Base-by-base conservation (phyloP, 2,329 filamentous ascomycete genomes). In the Blumeria hordei region DNA sequence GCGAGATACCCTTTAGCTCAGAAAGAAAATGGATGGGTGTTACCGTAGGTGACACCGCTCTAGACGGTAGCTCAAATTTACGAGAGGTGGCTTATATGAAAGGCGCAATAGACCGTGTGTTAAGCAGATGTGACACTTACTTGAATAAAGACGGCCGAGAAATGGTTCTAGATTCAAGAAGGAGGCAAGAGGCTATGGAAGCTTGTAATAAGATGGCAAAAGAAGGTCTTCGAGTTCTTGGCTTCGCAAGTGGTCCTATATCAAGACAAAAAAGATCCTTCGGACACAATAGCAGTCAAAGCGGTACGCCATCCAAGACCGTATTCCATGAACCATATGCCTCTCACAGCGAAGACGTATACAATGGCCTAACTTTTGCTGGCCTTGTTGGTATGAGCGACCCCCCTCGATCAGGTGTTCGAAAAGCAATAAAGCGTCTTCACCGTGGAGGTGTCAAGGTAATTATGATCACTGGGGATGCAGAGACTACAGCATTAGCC, bases 1-100 rank as follows among this genome's bases (percentile, higher is more conserved):
- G 80, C 45, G 92, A 98, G 67, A 88, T 86, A 0, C 88, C 92
- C 0, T 98, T 98, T 68, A 96, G 90, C 66, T 98, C 92, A 0
- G 88, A 94, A 65, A 78, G 90, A 56, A 98, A 98, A 68, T 98
- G 90, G 90, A 98, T 98, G 93, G 93, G 93, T 36, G 88, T 95
- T 33, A 83, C 88, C 1, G 85, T 95, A 61, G 80, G 79, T 34
- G 69, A 68, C 58, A 58, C 58, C 33, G 59, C 56, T 18, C 58
- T 59, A 6, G 64, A 65, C 44, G 65, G 58, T 14, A 64, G 55
- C 34, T 63, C 59, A 64, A 67, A 56, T 47, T 55, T 59, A 6
- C 79, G 80, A 58, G 85, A 94, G 63, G 81, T 87, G 60, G 88
- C 87, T 0, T 98, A 96, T 66, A 85, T 96, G 71, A 98, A 98